Base-by-base conservation (phyloP, 768 basidiomycete genomes). In the Tulasnella sp. region DNA sequence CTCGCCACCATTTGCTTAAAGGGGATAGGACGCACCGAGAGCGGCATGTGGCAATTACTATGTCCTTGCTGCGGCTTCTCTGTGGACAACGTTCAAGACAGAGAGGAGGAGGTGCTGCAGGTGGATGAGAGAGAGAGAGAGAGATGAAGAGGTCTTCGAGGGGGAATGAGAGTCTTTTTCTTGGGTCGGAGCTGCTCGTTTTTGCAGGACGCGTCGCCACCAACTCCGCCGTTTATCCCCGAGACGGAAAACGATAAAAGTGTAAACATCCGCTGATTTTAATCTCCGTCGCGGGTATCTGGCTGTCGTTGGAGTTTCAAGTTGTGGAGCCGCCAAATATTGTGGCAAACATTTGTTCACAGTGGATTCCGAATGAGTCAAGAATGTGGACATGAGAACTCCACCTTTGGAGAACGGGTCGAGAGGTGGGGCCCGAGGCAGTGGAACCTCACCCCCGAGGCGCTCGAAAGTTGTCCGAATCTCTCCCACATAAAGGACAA, bases 1-100 rank as follows among this genome's bases (percentile, higher is more conserved):
- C 12, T 38, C 76, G 76, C 38, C 36, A 52, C 46, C 39, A 52
- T 58, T 34, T 62, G 75, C 36, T 62, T 24, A 62, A 71, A 77
- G 52, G 68, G 39, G 76, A 44, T 62, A 42, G 2, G 36, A 77
- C 44, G 44, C 27, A 68, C 62, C 2, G 2, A n/a, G 1, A 31
- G 9, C 16, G 27, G 27, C 62, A 68, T 68, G 62, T 8, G 62
- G 27, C 27, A 68, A 34, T 14, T 68, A 31, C 5, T 27, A 31
- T n/a, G 62, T n/a, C 3, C 27, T 6, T 3, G 27, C 27, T 34
- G 62, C 16, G 21, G 62, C 27, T 27, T 68, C 31, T 68, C 18
- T 68, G 4, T 68, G 62, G n/a, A 68, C 34, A 8, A 31, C 31
- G 62, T 3, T 68, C 34, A 31, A 68, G 27, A 68, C 31, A 68